Evolutionary conservation across 2,329 filamentous ascomycete species (phyloP).

Genomic region (Sarocladium oryzae): DNA sequence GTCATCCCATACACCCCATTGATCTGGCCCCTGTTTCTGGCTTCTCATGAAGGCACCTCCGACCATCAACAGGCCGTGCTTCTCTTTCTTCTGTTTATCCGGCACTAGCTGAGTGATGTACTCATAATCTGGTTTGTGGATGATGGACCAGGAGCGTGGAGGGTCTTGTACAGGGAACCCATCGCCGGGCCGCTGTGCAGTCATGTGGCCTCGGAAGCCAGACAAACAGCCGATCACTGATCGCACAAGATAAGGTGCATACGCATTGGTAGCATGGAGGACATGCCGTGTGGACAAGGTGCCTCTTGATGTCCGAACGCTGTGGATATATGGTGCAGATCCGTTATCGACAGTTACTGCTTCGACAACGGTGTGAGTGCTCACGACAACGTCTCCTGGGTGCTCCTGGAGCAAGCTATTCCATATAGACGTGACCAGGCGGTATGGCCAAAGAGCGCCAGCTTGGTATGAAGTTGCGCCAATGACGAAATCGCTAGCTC

Average conservation of each 20-base stretch:
- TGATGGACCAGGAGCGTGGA: background rate
- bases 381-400: constrained; percentile 26
- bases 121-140: constrained; percentile 5
- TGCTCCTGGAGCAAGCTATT: constrained; percentile 27
- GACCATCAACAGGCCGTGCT: constrained; percentile 3
- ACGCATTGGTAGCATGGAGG: constrained; percentile 21
- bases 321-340: background rate
- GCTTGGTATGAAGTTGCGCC: constrained; percentile 39
- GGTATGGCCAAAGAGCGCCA: constrained; percentile 40
- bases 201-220: constrained; percentile 2
- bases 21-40: background rate
- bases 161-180: background rate
- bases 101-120: constrained; percentile 4
- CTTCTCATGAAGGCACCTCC: constrained; percentile 3
- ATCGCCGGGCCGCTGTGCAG: background rate
- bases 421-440: constrained; percentile 41
- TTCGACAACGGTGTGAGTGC: constrained; percentile 29
- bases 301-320: constrained; percentile 15
- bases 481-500: constrained; percentile 19
- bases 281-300: constrained; percentile 15
- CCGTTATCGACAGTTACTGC: constrained; percentile 17
- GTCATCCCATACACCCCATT: background rate
- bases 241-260: constrained; percentile 1
- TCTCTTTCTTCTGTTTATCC: background rate
- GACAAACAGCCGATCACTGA: background rate